phyloP scores from a whole-genome alignment of 257 asterid genomes.

The Fraxinus americana region DNA sequence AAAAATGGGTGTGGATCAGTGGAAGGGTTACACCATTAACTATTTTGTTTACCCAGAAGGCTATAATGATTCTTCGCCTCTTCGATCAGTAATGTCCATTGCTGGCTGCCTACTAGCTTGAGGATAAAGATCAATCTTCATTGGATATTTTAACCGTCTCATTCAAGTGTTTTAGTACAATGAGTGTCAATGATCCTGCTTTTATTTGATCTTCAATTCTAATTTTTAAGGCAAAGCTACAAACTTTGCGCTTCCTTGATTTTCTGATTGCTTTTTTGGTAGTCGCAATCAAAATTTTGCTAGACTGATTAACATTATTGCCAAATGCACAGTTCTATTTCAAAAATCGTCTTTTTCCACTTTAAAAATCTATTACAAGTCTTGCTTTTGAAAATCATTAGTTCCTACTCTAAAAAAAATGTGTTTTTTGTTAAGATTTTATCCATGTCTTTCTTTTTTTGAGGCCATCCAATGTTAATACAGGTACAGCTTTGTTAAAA shows the following conservation, averaged over 20 bases:
- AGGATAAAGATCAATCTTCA: not conserved
- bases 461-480: not conserved
- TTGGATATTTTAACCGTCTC: no score
- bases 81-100: conserved; percentile 23
- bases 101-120: not conserved
- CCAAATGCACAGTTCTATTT: no score
- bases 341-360: no score
- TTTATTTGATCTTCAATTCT: no score
- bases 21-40: conserved; percentile 69
- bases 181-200: no score
- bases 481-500: not conserved
- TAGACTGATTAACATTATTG: no score
- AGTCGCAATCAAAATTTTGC: no score
- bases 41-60: conserved; percentile 60
- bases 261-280: no score
- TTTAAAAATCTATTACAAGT: not conserved
- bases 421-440: not conserved
- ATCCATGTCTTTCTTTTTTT: not conserved
- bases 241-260: no score
- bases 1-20: conserved; percentile 75
- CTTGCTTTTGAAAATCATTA: not conserved
- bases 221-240: no score
- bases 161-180: no score
- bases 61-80: conserved; percentile 38
- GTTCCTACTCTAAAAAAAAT: not conserved